Conservation (phyloP, 139 green algal species). For the Yamagishiella unicocca region DNA sequence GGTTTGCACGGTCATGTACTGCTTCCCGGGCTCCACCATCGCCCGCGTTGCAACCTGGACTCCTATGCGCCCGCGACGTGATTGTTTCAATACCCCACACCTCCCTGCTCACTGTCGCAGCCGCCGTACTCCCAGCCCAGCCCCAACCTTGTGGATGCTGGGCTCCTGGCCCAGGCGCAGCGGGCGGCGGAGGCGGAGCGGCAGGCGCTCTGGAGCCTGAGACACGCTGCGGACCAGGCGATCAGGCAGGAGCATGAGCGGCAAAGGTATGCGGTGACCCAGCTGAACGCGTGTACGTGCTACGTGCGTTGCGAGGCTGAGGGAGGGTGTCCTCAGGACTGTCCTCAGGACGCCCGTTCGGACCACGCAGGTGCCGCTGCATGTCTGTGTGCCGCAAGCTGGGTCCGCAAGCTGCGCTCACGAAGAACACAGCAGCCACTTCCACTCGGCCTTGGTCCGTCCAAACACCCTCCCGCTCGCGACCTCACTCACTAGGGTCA, state of each 20-base stretch:
- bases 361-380: no score
- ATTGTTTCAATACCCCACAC: no score
- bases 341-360: no score
- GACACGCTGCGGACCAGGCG: not conserved
- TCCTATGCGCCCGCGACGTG: no score
- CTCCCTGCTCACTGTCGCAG: not conserved
- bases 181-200: conserved; percentile 11
- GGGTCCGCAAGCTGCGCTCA: no score
- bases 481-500: not conserved
- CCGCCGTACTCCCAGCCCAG: not conserved
- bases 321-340: no score
- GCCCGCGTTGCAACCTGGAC: not conserved
- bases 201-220: not conserved
- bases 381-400: no score
- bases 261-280: not conserved
- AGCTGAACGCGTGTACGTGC: no score
- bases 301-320: no score
- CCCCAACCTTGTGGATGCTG: not conserved
- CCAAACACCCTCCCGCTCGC: not conserved
- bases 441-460: no score
- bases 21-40: not conserved
- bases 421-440: no score
- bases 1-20: no score
- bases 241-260: not conserved
- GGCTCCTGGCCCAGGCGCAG: not conserved